A percentile compares a stretch with the other conserved stretches of the same genome.
Evolutionary conservation across 805 yeast genomes (phyloP).

Genomic region (Candida endomychidarum): DNA sequence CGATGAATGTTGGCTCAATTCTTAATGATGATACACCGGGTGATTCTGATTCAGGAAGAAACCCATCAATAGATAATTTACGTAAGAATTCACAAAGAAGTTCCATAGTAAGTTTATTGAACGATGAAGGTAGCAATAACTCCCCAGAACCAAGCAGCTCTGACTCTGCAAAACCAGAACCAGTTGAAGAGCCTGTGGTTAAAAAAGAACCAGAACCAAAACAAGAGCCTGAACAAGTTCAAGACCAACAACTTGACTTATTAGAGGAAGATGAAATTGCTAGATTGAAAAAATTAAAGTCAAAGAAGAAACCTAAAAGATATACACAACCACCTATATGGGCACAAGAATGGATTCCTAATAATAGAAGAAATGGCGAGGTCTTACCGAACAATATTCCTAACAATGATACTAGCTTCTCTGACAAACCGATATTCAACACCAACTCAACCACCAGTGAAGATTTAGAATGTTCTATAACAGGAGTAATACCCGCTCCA

Average conservation of each 20-base stretch:
- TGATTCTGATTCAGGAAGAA: conserved; percentile 4
- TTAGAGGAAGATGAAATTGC: conserved; percentile 28
- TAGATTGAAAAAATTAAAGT: conserved; percentile 23
- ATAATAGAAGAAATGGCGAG: conserved; percentile 4
- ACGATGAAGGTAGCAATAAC: conserved; percentile 7
- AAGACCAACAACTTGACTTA: not conserved
- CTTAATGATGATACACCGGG: conserved; percentile 30
- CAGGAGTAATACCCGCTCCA: conserved; percentile 76
- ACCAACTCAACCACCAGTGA: conserved; percentile 29
- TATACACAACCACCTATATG: conserved; percentile 72
- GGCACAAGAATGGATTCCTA: conserved; percentile 75
- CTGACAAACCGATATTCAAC: conserved; percentile 32
- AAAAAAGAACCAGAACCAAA: conserved; percentile 2
- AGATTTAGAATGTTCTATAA: conserved; percentile 53
- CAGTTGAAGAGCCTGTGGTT: not conserved
- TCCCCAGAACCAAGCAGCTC: conserved; percentile 5
- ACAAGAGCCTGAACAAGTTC: not conserved
- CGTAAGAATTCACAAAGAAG: conserved; percentile 8
- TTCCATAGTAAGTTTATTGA: conserved; percentile 12
- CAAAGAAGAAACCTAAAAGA: conserved; percentile 53
- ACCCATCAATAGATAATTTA: conserved; percentile 3
- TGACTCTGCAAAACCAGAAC: not conserved
- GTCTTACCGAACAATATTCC: not conserved
- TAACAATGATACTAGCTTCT: not conserved
- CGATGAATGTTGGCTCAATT: conserved; percentile 41